Conservation (phyloP, 1,139 yeast genomes). For the Yamadazyma spencermartinsiae region DNA sequence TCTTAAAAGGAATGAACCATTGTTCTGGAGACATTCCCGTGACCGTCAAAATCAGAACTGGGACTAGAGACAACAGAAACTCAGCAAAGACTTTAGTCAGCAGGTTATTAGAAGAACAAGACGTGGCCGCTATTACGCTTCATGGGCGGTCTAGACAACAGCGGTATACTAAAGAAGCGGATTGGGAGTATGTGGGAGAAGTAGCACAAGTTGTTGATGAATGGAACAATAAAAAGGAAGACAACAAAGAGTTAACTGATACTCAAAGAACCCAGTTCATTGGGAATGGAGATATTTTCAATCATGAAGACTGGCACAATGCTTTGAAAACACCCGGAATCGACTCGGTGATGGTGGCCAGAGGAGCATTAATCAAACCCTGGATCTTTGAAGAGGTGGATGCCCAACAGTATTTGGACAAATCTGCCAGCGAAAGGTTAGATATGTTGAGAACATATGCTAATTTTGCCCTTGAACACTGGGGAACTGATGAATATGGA, state of each 20-base stretch:
- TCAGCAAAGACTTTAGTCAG: conserved; percentile 77
- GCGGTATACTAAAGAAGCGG: conserved; percentile 85
- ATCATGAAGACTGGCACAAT: conserved; percentile 84
- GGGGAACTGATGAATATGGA: conserved; percentile 98
- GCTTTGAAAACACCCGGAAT: conserved; percentile 71
- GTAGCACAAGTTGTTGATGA: conserved; percentile 70
- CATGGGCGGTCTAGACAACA: conserved; percentile 98
- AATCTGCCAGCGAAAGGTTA: conserved; percentile 84
- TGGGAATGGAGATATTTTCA: conserved; percentile 93
- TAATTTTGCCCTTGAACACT: conserved; percentile 84
- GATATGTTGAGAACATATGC: conserved; percentile 71
- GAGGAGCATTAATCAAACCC: conserved; percentile 97
- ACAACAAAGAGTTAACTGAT: conserved; percentile 55
- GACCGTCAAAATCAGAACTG: conserved; percentile 90
- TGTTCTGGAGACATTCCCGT: conserved; percentile 88
- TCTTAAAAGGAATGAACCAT: conserved; percentile 85
- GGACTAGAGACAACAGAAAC: conserved; percentile 81
- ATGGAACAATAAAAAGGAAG: conserved; percentile 52
- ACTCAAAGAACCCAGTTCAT: conserved; percentile 56
- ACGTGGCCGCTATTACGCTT: conserved; percentile 86
- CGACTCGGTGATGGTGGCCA: conserved; percentile 95
- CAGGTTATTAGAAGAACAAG: conserved; percentile 72
- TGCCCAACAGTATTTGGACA: conserved; percentile 84
- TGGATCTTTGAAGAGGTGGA: conserved; percentile 98
- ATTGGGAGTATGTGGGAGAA: conserved; percentile 85